Evolutionary conservation across 768 basidiomycete genomes (phyloP).

Genomic region (Hysterangium stoloniferum): DNA sequence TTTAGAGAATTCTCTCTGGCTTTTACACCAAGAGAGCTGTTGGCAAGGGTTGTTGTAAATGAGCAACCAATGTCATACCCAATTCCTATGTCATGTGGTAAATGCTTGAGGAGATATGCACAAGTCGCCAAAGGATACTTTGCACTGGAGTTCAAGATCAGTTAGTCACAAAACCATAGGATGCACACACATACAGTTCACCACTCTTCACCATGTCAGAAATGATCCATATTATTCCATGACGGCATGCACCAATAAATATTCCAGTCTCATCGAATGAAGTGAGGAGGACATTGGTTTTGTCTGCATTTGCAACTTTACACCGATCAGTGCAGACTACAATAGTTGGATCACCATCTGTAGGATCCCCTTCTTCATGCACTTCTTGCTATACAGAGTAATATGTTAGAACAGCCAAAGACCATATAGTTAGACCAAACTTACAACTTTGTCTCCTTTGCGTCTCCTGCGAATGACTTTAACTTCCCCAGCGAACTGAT

Average conservation of each 20-base stretch:
- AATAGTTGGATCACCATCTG: neutral
- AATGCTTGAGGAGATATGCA: conserved; percentile 18
- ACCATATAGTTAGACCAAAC: too few relatives aligned
- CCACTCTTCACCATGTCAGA: conserved; percentile 30
- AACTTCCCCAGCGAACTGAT: conserved; percentile 27
- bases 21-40: conserved; percentile 15
- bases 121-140: conserved; percentile 23
- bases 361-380: conserved; percentile 2
- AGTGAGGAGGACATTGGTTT: conserved; percentile 23
- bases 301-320: neutral
- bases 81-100: conserved; percentile 10
- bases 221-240: conserved; percentile 25
- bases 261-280: conserved; percentile 32
- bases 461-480: neutral
- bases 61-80: conserved; percentile 22
- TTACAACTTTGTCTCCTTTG: neutral
- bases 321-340: conserved; percentile 2
- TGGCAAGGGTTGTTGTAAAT: conserved; percentile 18
- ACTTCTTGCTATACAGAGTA: neutral
- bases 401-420: neutral
- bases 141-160: conserved; percentile 18
- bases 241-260: conserved; percentile 29
- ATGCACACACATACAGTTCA: conserved; percentile 26
- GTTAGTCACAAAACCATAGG: neutral
- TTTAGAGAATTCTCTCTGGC: conserved; percentile 6